A percentile compares a stretch with the other conserved stretches of the same genome.
phyloP scores from a whole-genome alignment of 2,329 filamentous ascomycete genomes.

The Sphaceloma murrayae region DNA sequence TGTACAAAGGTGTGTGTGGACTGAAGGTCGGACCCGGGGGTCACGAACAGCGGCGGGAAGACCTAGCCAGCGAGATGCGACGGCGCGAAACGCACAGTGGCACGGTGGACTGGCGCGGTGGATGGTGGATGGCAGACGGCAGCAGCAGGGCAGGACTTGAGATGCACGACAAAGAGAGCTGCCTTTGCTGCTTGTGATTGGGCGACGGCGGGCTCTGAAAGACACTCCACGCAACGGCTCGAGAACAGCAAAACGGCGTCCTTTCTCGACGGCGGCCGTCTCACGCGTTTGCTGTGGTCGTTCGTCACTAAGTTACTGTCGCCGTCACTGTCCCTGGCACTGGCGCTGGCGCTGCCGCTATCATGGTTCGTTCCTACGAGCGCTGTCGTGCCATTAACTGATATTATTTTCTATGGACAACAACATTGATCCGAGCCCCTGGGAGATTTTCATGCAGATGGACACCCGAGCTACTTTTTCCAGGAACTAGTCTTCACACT shows the following conservation, averaged over 20 bases:
- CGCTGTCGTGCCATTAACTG: no score
- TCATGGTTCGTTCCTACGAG: no score
- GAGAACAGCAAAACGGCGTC: constrained; percentile 12
- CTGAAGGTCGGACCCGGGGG: constrained; percentile 2
- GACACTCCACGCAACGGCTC: constrained; percentile 14
- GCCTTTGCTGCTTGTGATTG: not conserved
- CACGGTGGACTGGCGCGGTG: not conserved
- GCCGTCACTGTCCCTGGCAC: no score
- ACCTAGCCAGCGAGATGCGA: constrained; percentile 8
- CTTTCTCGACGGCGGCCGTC: no score
- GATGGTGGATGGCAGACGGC: no score
- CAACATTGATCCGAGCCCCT: constrained; percentile 7
- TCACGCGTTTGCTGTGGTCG: constrained; percentile 4
- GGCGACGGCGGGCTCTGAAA: not conserved
- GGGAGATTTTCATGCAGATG: constrained; percentile 1
- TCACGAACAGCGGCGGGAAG: constrained; percentile 11
- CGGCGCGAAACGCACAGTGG: constrained; percentile 11
- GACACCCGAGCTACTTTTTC: not conserved
- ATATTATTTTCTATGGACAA: no score
- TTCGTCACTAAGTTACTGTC: no score
- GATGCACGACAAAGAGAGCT: no score
- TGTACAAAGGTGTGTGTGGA: not conserved
- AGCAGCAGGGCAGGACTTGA: no score
- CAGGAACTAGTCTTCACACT: not conserved
- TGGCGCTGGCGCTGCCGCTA: no score